A percentile compares a stretch with the other conserved stretches of the same genome.
Conservation (phyloP, 2,329 filamentous ascomycete species). For the Colletotrichum lindemuthianum region DNA sequence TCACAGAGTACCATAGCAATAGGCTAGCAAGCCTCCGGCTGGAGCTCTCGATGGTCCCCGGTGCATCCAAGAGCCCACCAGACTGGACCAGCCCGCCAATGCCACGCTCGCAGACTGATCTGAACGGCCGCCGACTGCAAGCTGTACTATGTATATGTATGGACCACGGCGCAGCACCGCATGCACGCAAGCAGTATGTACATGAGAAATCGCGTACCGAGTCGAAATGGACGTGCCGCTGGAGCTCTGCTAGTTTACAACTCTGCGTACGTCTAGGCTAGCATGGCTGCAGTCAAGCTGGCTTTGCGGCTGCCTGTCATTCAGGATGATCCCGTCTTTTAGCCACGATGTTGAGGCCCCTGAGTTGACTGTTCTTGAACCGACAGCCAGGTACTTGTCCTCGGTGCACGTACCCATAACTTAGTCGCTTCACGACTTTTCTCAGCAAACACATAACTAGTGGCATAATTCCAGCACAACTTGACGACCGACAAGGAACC, state of each 20-base stretch:
- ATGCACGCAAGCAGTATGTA: background rate
- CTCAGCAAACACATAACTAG: no score
- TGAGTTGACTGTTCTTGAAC: no score
- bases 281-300: conserved; percentile 20
- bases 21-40: conserved; percentile 29
- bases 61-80: conserved; percentile 8
- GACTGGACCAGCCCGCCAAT: conserved; percentile 20
- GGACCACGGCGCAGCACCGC: background rate
- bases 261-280: background rate
- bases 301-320: conserved; percentile 28
- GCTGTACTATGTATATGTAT: background rate
- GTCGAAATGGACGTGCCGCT: background rate
- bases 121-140: conserved; percentile 11
- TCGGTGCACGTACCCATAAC: no score
- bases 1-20: conserved; percentile 13
- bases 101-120: conserved; percentile 21
- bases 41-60: conserved; percentile 27
- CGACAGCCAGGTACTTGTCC: no score
- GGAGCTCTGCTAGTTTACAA: conserved; percentile 9
- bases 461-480: no score
- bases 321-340: conserved; percentile 28
- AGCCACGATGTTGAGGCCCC: conserved; percentile 3
- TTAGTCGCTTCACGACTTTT: no score
- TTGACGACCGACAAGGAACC: no score
- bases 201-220: background rate